Evolutionary conservation across 139 green algal genomes (phyloP).

Genomic region (Volvox africanus): DNA sequence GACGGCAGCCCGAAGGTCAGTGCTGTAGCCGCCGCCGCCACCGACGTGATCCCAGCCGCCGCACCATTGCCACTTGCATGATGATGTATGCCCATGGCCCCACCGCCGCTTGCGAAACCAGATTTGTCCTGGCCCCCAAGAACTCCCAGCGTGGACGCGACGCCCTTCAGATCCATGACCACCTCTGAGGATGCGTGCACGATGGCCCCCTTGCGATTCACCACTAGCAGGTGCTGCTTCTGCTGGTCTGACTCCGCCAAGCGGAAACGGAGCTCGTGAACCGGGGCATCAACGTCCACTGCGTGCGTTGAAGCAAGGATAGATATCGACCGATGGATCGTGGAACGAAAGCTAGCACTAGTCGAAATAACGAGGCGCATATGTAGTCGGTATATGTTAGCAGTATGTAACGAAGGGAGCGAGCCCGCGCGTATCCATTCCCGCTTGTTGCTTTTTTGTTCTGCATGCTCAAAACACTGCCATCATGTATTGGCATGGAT

Average conservation of each 20-base stretch:
- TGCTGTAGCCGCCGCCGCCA: neutral
- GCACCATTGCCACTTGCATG: neutral
- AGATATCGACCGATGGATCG: neutral
- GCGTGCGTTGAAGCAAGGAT: neutral
- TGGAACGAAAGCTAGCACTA: neutral
- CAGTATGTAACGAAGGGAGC: too few relatives aligned
- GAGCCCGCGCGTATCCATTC: too few relatives aligned
- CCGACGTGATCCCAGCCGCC: neutral
- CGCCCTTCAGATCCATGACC: neutral
- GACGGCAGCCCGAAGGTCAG: neutral
- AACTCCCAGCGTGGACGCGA: neutral
- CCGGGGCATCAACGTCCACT: neutral
- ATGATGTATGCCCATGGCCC: neutral
- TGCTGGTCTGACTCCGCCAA: neutral
- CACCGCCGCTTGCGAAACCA: neutral
- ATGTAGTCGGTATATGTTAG: too few relatives aligned
- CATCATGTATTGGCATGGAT: too few relatives aligned
- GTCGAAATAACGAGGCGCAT: neutral
- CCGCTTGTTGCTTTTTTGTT: too few relatives aligned
- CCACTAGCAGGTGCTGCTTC: slow-evolving; percentile 20
- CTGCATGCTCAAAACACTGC: too few relatives aligned
- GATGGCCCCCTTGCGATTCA: slow-evolving; percentile 19
- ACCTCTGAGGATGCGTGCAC: neutral
- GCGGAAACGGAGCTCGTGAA: neutral
- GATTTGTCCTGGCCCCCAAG: neutral